A percentile compares a stretch with the other conserved stretches of the same genome.
phyloP scores from a whole-genome alignment of 768 basidiomycete genomes.

The Hemileccinum impolitum region DNA sequence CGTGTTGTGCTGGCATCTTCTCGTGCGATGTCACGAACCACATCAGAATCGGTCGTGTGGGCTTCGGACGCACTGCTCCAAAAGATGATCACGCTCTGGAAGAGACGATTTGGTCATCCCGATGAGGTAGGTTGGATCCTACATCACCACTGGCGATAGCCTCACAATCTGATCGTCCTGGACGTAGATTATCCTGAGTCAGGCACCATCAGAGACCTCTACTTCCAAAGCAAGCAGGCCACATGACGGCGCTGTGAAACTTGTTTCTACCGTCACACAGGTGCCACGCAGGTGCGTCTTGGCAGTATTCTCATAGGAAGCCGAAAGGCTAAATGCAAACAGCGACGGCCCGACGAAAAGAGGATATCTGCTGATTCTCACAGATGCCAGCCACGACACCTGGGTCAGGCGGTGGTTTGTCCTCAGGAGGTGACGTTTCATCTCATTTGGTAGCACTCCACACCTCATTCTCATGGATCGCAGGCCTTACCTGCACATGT shows the following conservation, averaged over 20 bases:
- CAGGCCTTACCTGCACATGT: constrained; percentile 90
- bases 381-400: constrained; percentile 70
- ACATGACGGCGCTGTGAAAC: constrained; percentile 54
- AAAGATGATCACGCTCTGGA: constrained; percentile 78
- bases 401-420: constrained; percentile 91
- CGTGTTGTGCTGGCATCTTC: constrained; percentile 67
- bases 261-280: constrained; percentile 69
- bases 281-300: constrained; percentile 63
- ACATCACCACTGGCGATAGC: not conserved
- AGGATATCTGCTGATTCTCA: constrained; percentile 77
- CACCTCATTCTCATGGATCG: constrained; percentile 3
- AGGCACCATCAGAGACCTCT: constrained; percentile 54
- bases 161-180: constrained; percentile 15
- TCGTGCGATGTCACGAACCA: constrained; percentile 41
- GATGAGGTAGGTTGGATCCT: constrained; percentile 56
- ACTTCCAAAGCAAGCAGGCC: constrained; percentile 30
- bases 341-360: constrained; percentile 85
- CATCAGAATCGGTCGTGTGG: constrained; percentile 56
- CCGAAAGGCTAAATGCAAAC: constrained; percentile 1
- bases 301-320: not conserved
- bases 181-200: constrained; percentile 71
- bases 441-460: not conserved
- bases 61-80: constrained; percentile 60
- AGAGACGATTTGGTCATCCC: constrained; percentile 71
- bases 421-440: constrained; percentile 60